Evolutionary conservation across 2,329 filamentous ascomycete genomes (phyloP), one percentile per base, ranked within the genome.

Genomic region (Chrysosphaeria jannelii): DNA sequence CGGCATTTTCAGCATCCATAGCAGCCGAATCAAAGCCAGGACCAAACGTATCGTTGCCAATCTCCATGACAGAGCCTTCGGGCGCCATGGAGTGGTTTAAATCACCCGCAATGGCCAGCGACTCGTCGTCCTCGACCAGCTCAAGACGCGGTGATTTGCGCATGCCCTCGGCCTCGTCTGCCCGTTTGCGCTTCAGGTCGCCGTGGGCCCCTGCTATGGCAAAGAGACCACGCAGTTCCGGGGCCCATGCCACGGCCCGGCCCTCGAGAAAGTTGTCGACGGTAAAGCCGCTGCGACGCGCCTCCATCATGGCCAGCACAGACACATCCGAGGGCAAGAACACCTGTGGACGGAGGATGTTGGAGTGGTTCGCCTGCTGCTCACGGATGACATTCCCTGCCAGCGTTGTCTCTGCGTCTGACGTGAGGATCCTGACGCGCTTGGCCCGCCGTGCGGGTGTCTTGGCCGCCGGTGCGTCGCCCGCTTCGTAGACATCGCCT

Each of bases 201-300:
- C 67, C 26, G 21, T 28, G 66, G 10, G 89, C 57, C 9, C 74
- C 57, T 32, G 88, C 75, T 20, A 91, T 51, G 2, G 78, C 89
- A n/a, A 93, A 51, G 35, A 97, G 63, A n/a, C 71, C 76, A 29
- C 75, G 68, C 11, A 97, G 56, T 45, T 97, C 85, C 1, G 81
- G 81, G 4, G 81, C 81, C 79, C 78, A 91, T 20, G 61, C 62
- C 32, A 61, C 57, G 34, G 66, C 67, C 31, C 72, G 64, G 18
- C 67, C 72, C 30, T 79, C 75, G 24, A 72, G 67, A 46, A 91
- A 66, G 31, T 90, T 67, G 35, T 63, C 79, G 4, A 69, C 72
- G 10, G 91, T 74, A 36, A 97, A 93, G 19, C 66, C 74, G 25
- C 85, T 81, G 46, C 71, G 78, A 42, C 91, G 85, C 57, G 91